Evolutionary conservation across 345 rosid genomes (phyloP).

Genomic region (Garcia nutans): DNA sequence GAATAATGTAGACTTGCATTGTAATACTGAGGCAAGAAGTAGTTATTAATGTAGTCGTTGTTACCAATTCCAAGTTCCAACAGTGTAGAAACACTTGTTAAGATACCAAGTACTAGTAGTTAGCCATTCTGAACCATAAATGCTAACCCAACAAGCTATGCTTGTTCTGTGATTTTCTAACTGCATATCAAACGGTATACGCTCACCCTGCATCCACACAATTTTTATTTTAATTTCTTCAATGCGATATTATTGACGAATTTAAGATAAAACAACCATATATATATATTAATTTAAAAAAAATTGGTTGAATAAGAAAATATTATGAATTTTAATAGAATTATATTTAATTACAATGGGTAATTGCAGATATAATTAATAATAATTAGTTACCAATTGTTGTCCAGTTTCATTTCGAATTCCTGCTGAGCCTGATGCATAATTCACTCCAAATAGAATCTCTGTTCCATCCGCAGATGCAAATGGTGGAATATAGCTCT

Average conservation of each 20-base stretch:
- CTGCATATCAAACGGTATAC: conserved; percentile 45
- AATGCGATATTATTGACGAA: no score
- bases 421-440: conserved; percentile 51
- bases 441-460: conserved; percentile 40
- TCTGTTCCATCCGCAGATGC: conserved; percentile 14
- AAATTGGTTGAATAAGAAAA: no score
- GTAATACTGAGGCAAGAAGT: conserved; percentile 21
- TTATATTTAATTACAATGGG: no score
- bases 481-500: conserved; percentile 35
- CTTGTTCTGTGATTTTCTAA: conserved; percentile 25
- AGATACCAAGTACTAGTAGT: neutral
- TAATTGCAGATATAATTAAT: neutral
- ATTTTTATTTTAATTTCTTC: no score
- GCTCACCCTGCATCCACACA: conserved; percentile 41
- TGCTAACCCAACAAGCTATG: neutral
- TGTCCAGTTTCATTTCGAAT: conserved; percentile 42
- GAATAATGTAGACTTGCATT: neutral
- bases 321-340: no score
- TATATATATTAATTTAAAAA: no score
- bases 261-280: no score
- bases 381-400: conserved; percentile 17
- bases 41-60: conserved; percentile 50
- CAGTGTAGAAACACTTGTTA: conserved; percentile 33
- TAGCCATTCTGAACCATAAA: neutral
- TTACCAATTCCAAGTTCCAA: conserved; percentile 34